phyloP scores from a whole-genome alignment of 805 yeast species.

The Ogataea trehalophila region DNA sequence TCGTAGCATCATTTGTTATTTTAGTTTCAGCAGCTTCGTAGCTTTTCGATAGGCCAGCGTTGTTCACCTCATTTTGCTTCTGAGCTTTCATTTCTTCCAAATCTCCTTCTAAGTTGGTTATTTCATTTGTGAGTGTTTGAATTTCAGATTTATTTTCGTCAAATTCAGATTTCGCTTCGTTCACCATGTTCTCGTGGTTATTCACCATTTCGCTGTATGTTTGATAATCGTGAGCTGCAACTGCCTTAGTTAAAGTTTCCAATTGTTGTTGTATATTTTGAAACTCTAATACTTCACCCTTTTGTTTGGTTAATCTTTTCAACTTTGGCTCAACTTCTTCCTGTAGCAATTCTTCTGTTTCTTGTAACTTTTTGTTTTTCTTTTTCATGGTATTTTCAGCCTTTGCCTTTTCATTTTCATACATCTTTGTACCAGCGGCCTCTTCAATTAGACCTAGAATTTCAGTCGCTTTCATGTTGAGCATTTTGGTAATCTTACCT shows the following conservation, averaged over 20 bases:
- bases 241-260: conserved; percentile 68
- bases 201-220: conserved; percentile 36
- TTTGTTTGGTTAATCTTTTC: conserved; percentile 74
- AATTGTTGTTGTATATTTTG: conserved; percentile 80
- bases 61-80: conserved; percentile 53
- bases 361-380: conserved; percentile 79
- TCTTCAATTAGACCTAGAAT: conserved; percentile 89
- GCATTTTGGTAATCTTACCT: conserved; percentile 94
- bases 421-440: conserved; percentile 96
- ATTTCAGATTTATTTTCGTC: conserved; percentile 39
- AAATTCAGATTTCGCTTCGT: conserved; percentile 37
- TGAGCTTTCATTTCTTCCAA: conserved; percentile 46
- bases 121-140: conserved; percentile 48
- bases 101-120: conserved; percentile 55
- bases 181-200: conserved; percentile 39
- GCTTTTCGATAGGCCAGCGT: conserved; percentile 55
- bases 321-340: conserved; percentile 95
- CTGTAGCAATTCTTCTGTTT: conserved; percentile 62
- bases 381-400: conserved; percentile 90
- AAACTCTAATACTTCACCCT: conserved; percentile 75
- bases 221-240: conserved; percentile 71
- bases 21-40: conserved; percentile 55
- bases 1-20: conserved; percentile 57
- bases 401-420: conserved; percentile 87
- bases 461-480: conserved; percentile 93